These are phyloP conservation scores for Raffaelea albimanens DNA, from an alignment of 2,329 filamentous ascomycete species.

Conservation along the genomic window DNA sequence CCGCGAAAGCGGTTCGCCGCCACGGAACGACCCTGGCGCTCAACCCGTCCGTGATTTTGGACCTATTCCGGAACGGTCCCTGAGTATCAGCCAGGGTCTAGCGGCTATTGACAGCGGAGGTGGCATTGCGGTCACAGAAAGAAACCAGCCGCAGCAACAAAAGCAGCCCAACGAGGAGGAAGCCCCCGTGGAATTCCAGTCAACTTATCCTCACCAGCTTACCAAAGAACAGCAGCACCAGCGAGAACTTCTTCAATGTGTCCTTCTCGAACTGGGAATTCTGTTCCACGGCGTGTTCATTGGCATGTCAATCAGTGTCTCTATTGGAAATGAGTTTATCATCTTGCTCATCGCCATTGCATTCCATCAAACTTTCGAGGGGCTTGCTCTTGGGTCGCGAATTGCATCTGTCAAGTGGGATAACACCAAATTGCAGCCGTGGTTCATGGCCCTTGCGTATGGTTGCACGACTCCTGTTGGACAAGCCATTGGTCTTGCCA, in stretches of 20 bases:
- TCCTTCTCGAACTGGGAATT: constrained; percentile 74
- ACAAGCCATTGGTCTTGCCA: constrained; percentile 67
- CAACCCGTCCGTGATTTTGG: constrained; percentile 8
- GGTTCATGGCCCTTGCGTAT: constrained; percentile 70
- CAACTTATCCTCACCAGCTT: constrained; percentile 10
- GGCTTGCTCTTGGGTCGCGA: constrained; percentile 73
- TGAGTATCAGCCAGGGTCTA: neutral
- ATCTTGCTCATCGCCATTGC: constrained; percentile 71
- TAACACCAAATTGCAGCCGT: constrained; percentile 62
- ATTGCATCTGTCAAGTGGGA: constrained; percentile 77
- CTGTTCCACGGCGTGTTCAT: constrained; percentile 83
- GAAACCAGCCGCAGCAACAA: constrained; percentile 14
- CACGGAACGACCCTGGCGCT: constrained; percentile 18
- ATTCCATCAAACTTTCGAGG: constrained; percentile 83
- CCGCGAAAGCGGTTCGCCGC: neutral
- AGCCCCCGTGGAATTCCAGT: neutral
- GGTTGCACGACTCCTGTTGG: constrained; percentile 70
- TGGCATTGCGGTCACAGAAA: neutral
- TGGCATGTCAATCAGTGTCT: constrained; percentile 73
- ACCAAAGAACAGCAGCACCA: constrained; percentile 46
- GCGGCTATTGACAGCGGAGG: constrained; percentile 8
- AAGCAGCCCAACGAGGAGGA: neutral
- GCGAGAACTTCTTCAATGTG: constrained; percentile 62
- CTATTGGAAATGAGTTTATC: constrained; percentile 66
- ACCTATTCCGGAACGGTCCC: neutral